These are phyloP conservation scores for Mycena rebaudengoi DNA, from an alignment of 768 basidiomycete genomes.

Conservation along the genomic window DNA sequence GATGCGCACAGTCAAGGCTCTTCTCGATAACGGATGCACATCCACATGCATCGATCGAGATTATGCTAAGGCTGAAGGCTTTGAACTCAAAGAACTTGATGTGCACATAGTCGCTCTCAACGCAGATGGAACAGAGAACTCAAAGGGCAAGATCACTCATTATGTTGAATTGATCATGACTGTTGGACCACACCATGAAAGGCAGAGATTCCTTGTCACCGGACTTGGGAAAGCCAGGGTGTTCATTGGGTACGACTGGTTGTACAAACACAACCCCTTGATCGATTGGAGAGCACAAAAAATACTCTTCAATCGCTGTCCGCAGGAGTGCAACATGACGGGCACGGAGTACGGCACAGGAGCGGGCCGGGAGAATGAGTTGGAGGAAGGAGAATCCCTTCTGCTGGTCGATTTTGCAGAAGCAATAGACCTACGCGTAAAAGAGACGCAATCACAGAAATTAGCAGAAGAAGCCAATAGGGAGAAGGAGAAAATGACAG, in stretches of 20 bases:
- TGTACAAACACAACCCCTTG: conserved; percentile 29
- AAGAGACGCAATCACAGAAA: neutral
- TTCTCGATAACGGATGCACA: no score
- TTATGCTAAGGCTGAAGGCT: no score
- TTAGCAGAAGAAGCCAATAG: conserved; percentile 9
- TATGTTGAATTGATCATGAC: conserved; percentile 28
- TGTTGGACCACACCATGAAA: conserved; percentile 29
- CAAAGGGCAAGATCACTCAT: conserved; percentile 25
- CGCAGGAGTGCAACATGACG: conserved; percentile 11
- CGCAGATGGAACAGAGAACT: conserved; percentile 30
- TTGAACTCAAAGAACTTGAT: no score
- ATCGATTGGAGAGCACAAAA: conserved; percentile 26
- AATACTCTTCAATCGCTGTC: conserved; percentile 19
- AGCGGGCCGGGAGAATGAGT: neutral
- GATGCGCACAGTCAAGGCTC: no score
- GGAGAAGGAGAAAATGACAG: neutral
- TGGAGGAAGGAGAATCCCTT: conserved; percentile 6
- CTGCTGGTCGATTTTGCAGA: conserved; percentile 4
- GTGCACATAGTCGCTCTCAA: conserved; percentile 19
- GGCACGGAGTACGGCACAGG: neutral
- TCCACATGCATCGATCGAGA: no score
- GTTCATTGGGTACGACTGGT: conserved; percentile 35
- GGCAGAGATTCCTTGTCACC: conserved; percentile 29
- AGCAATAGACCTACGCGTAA: neutral
- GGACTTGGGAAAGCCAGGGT: conserved; percentile 27